These are phyloP conservation scores for Pistacia vera DNA, from an alignment of 345 rosid species.

Conservation along the genomic window DNA sequence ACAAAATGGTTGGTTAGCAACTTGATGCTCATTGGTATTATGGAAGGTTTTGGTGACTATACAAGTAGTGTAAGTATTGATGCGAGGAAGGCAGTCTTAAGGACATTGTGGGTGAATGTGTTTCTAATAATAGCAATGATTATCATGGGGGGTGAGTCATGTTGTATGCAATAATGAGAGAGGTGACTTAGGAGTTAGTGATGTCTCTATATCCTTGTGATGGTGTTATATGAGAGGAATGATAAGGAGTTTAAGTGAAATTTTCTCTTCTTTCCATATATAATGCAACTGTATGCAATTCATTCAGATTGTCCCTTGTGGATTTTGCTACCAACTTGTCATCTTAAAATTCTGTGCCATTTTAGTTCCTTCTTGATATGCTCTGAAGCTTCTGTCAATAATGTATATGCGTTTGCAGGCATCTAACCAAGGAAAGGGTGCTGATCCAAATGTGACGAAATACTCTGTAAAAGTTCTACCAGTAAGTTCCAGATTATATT, in stretches of 20 bases:
- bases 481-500: slow-evolving; percentile 47
- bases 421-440: slow-evolving; percentile 56
- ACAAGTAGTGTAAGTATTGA: no score
- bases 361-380: not conserved
- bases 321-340: not conserved
- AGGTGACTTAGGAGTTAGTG: no score
- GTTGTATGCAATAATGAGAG: no score
- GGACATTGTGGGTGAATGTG: no score
- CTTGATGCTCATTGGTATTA: no score
- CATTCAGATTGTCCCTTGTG: not conserved
- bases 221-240: not conserved
- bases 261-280: not conserved
- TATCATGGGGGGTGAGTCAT: no score
- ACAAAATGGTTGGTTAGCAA: no score
- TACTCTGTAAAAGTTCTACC: slow-evolving; percentile 87
- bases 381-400: slow-evolving; percentile 4
- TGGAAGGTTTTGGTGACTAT: no score
- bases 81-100: no score
- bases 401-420: slow-evolving; percentile 49
- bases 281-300: not conserved
- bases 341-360: not conserved
- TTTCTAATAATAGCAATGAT: no score
- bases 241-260: no score
- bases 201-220: no score
- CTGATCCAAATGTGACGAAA: slow-evolving; percentile 66